These are phyloP conservation scores for Neonectria ditissima DNA, from an alignment of 2,329 filamentous ascomycete genomes.

Conservation along the genomic window DNA sequence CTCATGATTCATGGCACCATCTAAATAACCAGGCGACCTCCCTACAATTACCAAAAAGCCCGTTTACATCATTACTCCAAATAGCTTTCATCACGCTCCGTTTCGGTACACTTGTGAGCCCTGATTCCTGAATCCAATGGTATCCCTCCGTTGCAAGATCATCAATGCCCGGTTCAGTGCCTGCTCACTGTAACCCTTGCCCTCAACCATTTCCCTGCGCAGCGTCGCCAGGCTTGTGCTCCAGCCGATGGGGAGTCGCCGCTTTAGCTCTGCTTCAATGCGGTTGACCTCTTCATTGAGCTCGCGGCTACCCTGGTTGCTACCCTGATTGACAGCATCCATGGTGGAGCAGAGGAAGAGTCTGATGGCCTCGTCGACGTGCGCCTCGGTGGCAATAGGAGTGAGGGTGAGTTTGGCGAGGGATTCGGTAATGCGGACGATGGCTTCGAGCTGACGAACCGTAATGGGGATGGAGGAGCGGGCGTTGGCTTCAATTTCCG, in stretches of 20 bases:
- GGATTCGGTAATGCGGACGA: conserved; percentile 96
- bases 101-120: conserved; percentile 81
- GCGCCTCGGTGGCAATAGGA: conserved; percentile 86
- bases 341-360: conserved; percentile 97
- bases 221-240: conserved; percentile 90
- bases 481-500: conserved; percentile 88
- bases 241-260: conserved; percentile 93
- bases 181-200: conserved; percentile 89
- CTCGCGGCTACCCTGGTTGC: conserved; percentile 85
- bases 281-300: conserved; percentile 89
- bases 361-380: conserved; percentile 97
- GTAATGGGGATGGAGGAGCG: conserved; percentile 97
- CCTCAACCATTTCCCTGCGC: conserved; percentile 90
- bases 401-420: conserved; percentile 91
- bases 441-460: conserved; percentile 95
- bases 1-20: conserved; percentile 41
- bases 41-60: conserved; percentile 27
- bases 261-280: conserved; percentile 88
- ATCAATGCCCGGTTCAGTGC: conserved; percentile 86
- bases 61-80: conserved; percentile 31
- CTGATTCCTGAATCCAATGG: conserved; percentile 83
- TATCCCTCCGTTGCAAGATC: conserved; percentile 88
- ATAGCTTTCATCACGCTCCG: conserved; percentile 63
- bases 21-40: conserved; percentile 26
- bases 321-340: conserved; percentile 95